Evolutionary conservation across 306 rosid genomes (phyloP).

Genomic region (Cucumis melo): DNA sequence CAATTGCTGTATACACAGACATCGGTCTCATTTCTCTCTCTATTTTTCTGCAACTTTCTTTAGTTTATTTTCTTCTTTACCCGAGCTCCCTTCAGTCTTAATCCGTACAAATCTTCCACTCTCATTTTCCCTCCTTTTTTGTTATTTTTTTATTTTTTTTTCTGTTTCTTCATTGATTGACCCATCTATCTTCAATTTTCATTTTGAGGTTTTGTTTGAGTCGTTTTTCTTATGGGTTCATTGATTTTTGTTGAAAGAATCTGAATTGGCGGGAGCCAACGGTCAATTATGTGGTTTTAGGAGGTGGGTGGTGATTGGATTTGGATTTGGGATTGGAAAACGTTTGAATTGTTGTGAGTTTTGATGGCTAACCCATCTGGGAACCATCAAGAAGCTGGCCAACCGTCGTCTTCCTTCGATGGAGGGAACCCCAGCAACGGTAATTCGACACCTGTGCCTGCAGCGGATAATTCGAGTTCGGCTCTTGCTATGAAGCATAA

Average conservation of each 20-base stretch:
- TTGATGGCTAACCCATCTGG: conserved; percentile 69
- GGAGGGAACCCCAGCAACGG: conserved; percentile 46
- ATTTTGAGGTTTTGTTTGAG: not conserved
- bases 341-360: not conserved
- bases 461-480: conserved; percentile 46
- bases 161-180: not conserved
- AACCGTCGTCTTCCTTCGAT: conserved; percentile 56
- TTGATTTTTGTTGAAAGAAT: conserved; percentile 7
- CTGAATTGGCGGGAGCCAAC: conserved; percentile 67
- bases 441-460: conserved; percentile 30
- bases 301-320: conserved; percentile 14
- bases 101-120: conserved; percentile 1
- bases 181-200: not conserved
- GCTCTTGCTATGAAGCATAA: conserved; percentile 69
- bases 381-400: conserved; percentile 62
- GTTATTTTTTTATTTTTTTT: not conserved
- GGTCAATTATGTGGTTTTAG: conserved; percentile 21
- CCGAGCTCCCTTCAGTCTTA: conserved; percentile 41
- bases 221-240: not conserved
- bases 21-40: not conserved
- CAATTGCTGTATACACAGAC: conserved; percentile 6
- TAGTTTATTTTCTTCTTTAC: not conserved
- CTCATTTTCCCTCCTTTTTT: not conserved
- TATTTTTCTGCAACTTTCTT: not conserved
- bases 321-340: conserved; percentile 7